These are phyloP conservation scores for Beauveria sp. DNA, from an alignment of 2,329 filamentous ascomycete genomes.

Conservation along the genomic window DNA sequence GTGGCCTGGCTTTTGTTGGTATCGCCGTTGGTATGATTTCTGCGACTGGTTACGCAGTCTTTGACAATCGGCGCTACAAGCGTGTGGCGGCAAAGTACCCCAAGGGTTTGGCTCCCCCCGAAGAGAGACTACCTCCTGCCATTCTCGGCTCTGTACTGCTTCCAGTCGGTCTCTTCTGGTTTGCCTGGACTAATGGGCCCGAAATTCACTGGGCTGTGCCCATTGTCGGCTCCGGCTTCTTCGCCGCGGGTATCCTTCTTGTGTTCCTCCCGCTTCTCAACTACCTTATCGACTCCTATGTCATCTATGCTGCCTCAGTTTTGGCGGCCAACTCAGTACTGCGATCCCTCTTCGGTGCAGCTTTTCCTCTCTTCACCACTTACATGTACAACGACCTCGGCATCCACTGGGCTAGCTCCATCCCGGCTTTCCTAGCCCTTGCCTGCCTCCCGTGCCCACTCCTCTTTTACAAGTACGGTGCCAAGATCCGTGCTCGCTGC, in stretches of 20 bases:
- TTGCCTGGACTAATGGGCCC: conserved; percentile 55
- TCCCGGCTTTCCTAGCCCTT: conserved; percentile 68
- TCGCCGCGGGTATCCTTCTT: conserved; percentile 51
- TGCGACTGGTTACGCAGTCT: conserved; percentile 45
- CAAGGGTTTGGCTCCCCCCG: conserved; percentile 53
- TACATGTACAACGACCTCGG: conserved; percentile 52
- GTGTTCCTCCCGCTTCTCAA: conserved; percentile 60
- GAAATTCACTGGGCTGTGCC: conserved; percentile 51
- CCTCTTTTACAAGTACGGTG: conserved; percentile 67
- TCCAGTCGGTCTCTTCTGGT: conserved; percentile 57
- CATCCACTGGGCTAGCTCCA: conserved; percentile 66
- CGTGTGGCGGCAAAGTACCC: conserved; percentile 32
- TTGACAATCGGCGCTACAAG: conserved; percentile 47
- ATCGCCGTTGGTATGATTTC: conserved; percentile 55
- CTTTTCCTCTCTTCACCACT: conserved; percentile 65
- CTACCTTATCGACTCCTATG: conserved; percentile 63
- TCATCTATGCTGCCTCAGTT: conserved; percentile 69
- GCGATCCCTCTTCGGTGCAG: conserved; percentile 63
- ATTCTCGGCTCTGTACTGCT: conserved; percentile 52
- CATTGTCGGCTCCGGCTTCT: conserved; percentile 33
- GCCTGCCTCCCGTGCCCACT: conserved; percentile 68
- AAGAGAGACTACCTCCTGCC: conserved; percentile 52
- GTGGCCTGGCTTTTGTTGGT: conserved; percentile 56
- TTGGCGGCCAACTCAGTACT: conserved; percentile 66
- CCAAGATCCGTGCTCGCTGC: conserved; percentile 54